Evolutionary conservation across 495 filamentous ascomycete species (phyloP).

Genomic region (Neurospora tetraspora): DNA sequence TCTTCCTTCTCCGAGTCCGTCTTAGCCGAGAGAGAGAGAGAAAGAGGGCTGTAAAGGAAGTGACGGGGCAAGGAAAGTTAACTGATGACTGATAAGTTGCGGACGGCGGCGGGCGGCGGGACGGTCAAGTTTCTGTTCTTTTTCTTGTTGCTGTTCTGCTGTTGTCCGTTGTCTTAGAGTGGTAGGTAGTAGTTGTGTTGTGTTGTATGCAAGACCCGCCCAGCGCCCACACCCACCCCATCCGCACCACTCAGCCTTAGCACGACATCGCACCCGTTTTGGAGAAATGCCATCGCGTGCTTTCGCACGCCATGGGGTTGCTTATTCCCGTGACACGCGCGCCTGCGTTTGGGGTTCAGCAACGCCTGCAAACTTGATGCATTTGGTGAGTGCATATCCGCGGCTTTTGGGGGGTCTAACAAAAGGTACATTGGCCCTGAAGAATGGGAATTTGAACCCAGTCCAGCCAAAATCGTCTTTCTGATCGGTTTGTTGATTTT

Average conservation of each 20-base stretch:
- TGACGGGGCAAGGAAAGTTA: background rate
- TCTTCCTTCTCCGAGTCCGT: background rate
- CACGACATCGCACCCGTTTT: background rate
- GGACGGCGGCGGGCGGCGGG: background rate
- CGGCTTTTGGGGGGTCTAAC: background rate
- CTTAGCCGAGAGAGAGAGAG: background rate
- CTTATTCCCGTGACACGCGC: background rate
- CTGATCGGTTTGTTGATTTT: background rate
- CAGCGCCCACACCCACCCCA: background rate
- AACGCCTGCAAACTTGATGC: background rate
- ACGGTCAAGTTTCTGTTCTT: background rate
- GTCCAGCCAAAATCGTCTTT: background rate
- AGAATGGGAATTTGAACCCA: background rate
- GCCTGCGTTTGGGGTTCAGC: background rate
- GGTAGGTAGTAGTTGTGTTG: background rate
- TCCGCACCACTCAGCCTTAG: background rate
- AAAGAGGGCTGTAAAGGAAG: background rate
- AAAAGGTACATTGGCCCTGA: background rate
- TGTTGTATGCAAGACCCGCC: background rate
- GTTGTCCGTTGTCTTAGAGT: background rate
- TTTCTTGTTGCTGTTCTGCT: background rate
- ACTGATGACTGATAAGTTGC: background rate
- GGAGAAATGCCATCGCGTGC: background rate
- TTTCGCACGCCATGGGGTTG: background rate
- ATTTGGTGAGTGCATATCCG: background rate